Evolutionary conservation across 306 rosid species (phyloP).

Genomic region (Corylus americana): DNA sequence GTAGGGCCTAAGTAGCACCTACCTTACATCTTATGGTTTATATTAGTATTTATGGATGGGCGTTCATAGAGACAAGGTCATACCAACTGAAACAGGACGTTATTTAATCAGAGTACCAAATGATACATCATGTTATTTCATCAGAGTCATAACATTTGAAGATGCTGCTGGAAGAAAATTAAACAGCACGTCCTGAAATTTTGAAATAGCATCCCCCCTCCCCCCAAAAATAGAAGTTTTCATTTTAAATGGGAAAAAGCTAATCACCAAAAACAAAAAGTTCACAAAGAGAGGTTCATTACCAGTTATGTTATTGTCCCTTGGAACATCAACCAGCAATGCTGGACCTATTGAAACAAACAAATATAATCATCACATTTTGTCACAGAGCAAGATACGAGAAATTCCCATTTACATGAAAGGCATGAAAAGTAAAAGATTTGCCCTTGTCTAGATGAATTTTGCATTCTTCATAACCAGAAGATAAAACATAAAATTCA

Average conservation of each 20-base stretch:
- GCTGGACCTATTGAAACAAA: constrained; percentile 60
- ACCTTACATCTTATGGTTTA: not conserved
- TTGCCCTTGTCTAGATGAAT: too few species aligned
- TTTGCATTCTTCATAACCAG: not conserved
- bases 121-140: not conserved
- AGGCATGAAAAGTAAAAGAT: not conserved
- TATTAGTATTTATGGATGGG: not conserved
- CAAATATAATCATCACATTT: constrained; percentile 11
- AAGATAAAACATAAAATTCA: not conserved
- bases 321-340: constrained; percentile 80
- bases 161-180: not conserved
- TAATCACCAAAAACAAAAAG: constrained; percentile 2
- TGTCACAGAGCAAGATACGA: not conserved
- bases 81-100: not conserved
- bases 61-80: not conserved
- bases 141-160: not conserved
- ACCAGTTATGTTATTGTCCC: constrained; percentile 84
- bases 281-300: not conserved
- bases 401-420: not conserved
- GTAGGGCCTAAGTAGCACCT: not conserved
- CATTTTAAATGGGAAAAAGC: not conserved
- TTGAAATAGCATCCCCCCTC: not conserved
- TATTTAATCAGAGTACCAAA: too few species aligned
- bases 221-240: not conserved
- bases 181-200: not conserved